Evolutionary conservation across 768 basidiomycete species (phyloP).

Genomic region (Leccinum broughii): DNA sequence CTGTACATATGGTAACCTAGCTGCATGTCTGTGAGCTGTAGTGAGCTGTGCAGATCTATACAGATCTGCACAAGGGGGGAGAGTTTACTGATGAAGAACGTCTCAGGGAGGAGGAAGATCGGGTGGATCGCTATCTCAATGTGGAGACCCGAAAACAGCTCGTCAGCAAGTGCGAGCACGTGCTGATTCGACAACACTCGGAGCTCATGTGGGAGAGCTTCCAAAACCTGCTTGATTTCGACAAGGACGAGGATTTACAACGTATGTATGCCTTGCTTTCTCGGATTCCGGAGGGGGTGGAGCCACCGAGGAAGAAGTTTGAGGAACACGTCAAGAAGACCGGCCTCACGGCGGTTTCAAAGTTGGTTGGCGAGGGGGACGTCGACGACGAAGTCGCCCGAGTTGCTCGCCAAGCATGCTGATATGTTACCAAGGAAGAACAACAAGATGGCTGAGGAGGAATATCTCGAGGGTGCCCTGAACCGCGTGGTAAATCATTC

Average conservation of each 20-base stretch:
- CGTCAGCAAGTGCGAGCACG: conserved; percentile 84
- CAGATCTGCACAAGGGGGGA: too few relatives aligned
- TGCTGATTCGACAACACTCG: conserved; percentile 85
- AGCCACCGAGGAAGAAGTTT: conserved; percentile 88
- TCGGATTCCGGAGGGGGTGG: conserved; percentile 86
- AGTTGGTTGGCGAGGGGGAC: conserved; percentile 64
- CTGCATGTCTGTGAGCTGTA: too few relatives aligned
- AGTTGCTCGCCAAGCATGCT: conserved; percentile 88
- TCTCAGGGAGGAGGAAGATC: conserved; percentile 90
- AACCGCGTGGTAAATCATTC: conserved; percentile 75
- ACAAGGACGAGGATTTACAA: conserved; percentile 92
- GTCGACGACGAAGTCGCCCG: conserved; percentile 86
- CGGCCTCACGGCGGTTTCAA: conserved; percentile 79
- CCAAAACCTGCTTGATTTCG: conserved; percentile 84
- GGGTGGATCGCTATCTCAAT: conserved; percentile 92
- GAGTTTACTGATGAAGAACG: conserved; percentile 58
- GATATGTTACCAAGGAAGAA: conserved; percentile 89
- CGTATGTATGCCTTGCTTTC: conserved; percentile 93
- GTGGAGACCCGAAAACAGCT: conserved; percentile 82
- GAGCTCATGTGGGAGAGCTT: conserved; percentile 92
- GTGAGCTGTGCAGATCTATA: too few relatives aligned
- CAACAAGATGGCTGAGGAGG: conserved; percentile 86
- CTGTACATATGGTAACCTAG: too few relatives aligned
- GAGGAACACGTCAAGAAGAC: conserved; percentile 95
- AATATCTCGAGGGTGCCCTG: conserved; percentile 84